phyloP scores from a whole-genome alignment of 225 moss, liverwort and hornwort genomes.

The Ulota crispa region DNA sequence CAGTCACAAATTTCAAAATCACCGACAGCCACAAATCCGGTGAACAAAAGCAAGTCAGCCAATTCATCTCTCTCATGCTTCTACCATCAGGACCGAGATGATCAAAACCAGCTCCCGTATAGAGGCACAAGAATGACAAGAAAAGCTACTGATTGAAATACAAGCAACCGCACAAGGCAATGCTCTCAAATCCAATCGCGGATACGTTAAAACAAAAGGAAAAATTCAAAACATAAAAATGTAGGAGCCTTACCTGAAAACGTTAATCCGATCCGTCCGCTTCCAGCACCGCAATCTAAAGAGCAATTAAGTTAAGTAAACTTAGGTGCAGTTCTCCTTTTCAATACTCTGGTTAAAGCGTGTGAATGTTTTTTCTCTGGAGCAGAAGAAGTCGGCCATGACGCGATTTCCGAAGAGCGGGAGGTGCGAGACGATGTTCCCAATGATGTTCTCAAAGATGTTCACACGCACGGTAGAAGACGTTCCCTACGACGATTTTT shows the following conservation, averaged over 20 bases:
- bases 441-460: not conserved
- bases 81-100: too few species aligned
- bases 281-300: not conserved
- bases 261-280: not conserved
- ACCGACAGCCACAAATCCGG: slow-evolving; percentile 4
- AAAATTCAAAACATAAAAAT: not conserved
- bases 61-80: not conserved
- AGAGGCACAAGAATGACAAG: not conserved
- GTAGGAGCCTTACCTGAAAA: not conserved
- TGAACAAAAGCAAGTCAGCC: not conserved
- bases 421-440: slow-evolving; percentile 44
- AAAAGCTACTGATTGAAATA: not conserved
- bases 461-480: not conserved
- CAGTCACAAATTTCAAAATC: not conserved
- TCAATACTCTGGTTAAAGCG: not conserved
- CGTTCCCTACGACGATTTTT: not conserved
- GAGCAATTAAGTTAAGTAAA: not conserved
- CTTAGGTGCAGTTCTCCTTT: not conserved
- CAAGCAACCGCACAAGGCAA: not conserved
- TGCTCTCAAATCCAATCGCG: not conserved
- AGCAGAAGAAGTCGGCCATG: not conserved
- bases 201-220: not conserved
- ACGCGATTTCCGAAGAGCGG: not conserved
- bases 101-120: too few species aligned
- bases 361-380: not conserved